A percentile compares a stretch with the other conserved stretches of the same genome.
phyloP scores from a whole-genome alignment of 441 rosid genomes.

The Bruguiera hainesii region DNA sequence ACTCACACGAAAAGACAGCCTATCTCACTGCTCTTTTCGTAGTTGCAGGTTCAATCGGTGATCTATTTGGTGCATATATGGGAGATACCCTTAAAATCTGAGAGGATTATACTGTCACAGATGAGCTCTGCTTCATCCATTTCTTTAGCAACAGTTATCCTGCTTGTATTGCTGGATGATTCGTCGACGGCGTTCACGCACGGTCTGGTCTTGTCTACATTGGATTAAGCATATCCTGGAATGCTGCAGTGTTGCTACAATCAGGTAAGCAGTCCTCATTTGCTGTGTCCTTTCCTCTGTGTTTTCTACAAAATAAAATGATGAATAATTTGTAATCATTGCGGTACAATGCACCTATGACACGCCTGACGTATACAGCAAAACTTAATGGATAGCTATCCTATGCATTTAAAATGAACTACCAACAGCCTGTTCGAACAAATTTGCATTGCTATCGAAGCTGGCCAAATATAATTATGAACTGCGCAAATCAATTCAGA shows the following conservation, averaged over 20 bases:
- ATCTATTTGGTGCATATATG: slow-evolving; percentile 65
- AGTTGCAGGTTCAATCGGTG: slow-evolving; percentile 48
- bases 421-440: too few relatives aligned
- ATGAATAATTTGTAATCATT: background rate
- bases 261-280: slow-evolving; percentile 39
- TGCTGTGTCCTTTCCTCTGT: background rate
- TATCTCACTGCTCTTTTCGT: slow-evolving; percentile 43
- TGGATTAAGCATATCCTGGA: slow-evolving; percentile 73
- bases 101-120: slow-evolving; percentile 69
- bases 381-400: too few relatives aligned
- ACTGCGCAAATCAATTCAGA: too few relatives aligned
- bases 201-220: slow-evolving; percentile 50
- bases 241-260: slow-evolving; percentile 71
- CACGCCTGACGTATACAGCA: background rate
- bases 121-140: slow-evolving; percentile 66
- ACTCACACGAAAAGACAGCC: slow-evolving; percentile 62
- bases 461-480: too few relatives aligned
- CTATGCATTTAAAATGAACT: too few relatives aligned
- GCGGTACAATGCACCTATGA: background rate
- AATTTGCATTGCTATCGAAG: too few relatives aligned
- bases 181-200: slow-evolving; percentile 51
- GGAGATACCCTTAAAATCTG: slow-evolving; percentile 64
- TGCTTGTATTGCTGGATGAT: slow-evolving; percentile 58
- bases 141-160: slow-evolving; percentile 69
- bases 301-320: background rate